Base-by-base conservation (phyloP, 345 rosid genomes). In the Triadica sebifera region DNA sequence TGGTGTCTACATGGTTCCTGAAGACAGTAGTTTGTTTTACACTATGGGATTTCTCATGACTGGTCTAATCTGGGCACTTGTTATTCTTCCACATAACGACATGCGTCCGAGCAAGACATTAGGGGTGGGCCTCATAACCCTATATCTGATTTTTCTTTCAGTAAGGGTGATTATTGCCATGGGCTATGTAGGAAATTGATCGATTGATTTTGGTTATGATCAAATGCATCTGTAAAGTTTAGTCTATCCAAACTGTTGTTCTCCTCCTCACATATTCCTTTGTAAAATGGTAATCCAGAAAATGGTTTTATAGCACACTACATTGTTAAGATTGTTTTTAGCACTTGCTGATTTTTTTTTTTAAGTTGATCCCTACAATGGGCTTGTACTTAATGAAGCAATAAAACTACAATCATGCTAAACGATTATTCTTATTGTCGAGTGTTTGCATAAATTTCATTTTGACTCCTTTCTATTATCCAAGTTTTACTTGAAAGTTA, bases 61-160 rank as follows among this genome's bases (percentile, higher is more conserved):
- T 1, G 93, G 89, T 46, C 77, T 91, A 20, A 45, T 86, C 24
- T 93, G 89, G 88, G 87, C 98, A 4, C 79, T 91, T 60, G 76
- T 88, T 13, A 80, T 89, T 34, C 79, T 89, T 61, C 93, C 91
- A 7, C 84, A 86, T 50, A 88, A 87, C 49, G 83, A 86, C 71
- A 93, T 90, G 98, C 89, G 79, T 19, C 98, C 95, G 4, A 89
- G 70, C 87, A 91, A 82, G 79, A 67, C 80, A 62, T 61, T 88
- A 59, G 89, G 92, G 13, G 37, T 76, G 0, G 87, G 88, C 73
- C 91, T 88, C 22, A 75, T 85, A 55, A 61, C 75, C n/a, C 74
- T 88, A 46, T 88, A 86, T 67, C 1, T 76, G 51, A 64, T 80
- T 46, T 86, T 88, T 72, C 83, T 88, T 38, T 19, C 49, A 7